These are phyloP conservation scores for Grosmannia huntii DNA, from an alignment of 2,329 filamentous ascomycete species.

Conservation along the genomic window DNA sequence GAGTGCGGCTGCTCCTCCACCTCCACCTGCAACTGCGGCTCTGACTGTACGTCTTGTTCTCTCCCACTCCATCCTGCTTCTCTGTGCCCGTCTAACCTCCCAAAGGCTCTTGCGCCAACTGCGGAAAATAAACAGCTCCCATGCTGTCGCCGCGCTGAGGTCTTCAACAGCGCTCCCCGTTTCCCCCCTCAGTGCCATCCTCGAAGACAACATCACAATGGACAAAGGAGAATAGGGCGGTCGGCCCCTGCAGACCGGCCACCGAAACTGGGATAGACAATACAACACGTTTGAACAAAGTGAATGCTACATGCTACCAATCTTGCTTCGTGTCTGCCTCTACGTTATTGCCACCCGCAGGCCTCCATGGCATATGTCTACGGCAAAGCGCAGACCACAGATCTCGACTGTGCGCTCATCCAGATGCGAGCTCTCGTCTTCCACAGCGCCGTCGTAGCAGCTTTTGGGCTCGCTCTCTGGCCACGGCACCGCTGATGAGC, in stretches of 20 bases:
- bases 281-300: not conserved
- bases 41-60: constrained; percentile 9
- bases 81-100: constrained; percentile 13
- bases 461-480: not conserved
- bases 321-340: too few species aligned
- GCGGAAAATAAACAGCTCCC: constrained; percentile 20
- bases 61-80: not conserved
- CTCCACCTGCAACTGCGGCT: constrained; percentile 20
- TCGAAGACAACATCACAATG: too few species aligned
- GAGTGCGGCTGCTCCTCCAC: constrained; percentile 24
- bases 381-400: constrained; percentile 3
- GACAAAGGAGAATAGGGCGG: too few species aligned
- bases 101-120: constrained; percentile 21
- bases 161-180: too few species aligned
- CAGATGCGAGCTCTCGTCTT: not conserved
- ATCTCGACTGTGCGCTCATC: not conserved
- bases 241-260: too few species aligned
- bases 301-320: too few species aligned
- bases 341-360: not conserved
- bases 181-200: too few species aligned
- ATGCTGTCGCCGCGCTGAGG: not conserved
- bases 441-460: not conserved
- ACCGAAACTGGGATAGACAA: not conserved
- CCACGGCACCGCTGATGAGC: not conserved
- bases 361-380: constrained; percentile 1